A percentile compares a stretch with the other conserved stretches of the same genome.
phyloP scores from a whole-genome alignment of 1,284 basidiomycete genomes.

The Ganoderma lucidum region DNA sequence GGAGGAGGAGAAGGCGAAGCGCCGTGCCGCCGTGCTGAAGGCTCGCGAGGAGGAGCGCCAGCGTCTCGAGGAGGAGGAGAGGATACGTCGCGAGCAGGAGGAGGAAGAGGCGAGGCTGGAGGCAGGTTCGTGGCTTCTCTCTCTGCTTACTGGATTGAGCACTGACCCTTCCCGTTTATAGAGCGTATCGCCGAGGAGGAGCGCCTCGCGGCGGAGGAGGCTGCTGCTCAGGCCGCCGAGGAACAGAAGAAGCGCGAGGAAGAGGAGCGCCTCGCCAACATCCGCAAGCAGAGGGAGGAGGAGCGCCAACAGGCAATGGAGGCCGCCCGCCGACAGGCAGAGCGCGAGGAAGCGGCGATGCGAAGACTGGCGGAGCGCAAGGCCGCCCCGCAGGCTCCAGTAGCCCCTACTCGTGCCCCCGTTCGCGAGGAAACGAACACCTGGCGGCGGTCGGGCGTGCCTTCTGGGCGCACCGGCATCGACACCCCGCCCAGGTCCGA shows the following conservation, averaged over 20 bases:
- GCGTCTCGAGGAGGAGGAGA: conserved; percentile 58
- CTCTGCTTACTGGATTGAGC: conserved; percentile 9
- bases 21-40: conserved; percentile 62
- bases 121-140: conserved; percentile 53
- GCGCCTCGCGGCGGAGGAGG: conserved; percentile 57
- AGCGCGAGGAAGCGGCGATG: conserved; percentile 85
- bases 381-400: conserved; percentile 38
- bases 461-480: conserved; percentile 41
- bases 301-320: conserved; percentile 73
- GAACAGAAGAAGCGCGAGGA: conserved; percentile 66
- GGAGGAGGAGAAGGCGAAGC: conserved; percentile 87
- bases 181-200: conserved; percentile 65
- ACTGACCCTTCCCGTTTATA: conserved; percentile 35
- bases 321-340: conserved; percentile 64
- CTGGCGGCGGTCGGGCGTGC: conserved; percentile 40
- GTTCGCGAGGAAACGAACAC: conserved; percentile 43
- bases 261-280: conserved; percentile 62
- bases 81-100: conserved; percentile 52
- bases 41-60: conserved; percentile 66
- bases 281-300: conserved; percentile 69
- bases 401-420: conserved; percentile 33
- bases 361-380: conserved; percentile 51
- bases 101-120: conserved; percentile 57
- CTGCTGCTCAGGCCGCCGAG: conserved; percentile 54
- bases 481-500: conserved; percentile 49